Evolutionary conservation across 2,329 filamentous ascomycete species (phyloP), one percentile per base, ranked within the genome.

Genomic region (Exophiala sp.): DNA sequence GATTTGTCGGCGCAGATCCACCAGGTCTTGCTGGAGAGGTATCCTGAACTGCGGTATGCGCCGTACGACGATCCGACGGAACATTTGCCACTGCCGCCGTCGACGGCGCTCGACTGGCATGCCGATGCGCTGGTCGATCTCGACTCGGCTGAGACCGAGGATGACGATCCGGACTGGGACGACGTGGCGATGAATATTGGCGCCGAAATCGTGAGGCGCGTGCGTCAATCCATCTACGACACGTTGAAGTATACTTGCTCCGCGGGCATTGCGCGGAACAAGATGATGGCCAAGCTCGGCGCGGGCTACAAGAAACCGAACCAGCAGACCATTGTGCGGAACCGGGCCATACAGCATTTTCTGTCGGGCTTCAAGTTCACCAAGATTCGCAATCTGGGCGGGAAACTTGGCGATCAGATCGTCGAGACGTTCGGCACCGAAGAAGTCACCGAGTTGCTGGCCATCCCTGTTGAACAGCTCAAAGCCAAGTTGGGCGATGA

Each of bases 301-400:
- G 95, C 88, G 19, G 88, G 80, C 5, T 82, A 90, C 71, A 90
- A 88, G 70, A 98, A 98, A 67, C 93, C 93, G 27, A 93, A 96
- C 64, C 81, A 85, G 59, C 93, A 98, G 69, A 97, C 91, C 0
- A 81, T 97, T n/a, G 82, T 98, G 42, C 84, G 93, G 19, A 91
- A 88, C 64, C 81, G 89, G 40, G 91, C 91, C 1, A 76, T 88
- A 1, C 75, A 82, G 55, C 76, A 84, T 37, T 98, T 98, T 63
- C 72, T 98, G 35, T 79, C 79, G 7, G 80, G 80, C 13, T 89
- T 95, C 74, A 95, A 95, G 64, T 91, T 96, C 63, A 95, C 89
- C 13, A 95, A 95, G 67, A 93, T 98, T 46, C 80, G 91, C 13
- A 95, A 91, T 66, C 71, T 98, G n/a, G 93, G 93, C 22, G 93